A percentile compares a stretch with the other conserved stretches of the same genome.
phyloP scores from a whole-genome alignment of 768 basidiomycete genomes.

The Boletus coccyginus region DNA sequence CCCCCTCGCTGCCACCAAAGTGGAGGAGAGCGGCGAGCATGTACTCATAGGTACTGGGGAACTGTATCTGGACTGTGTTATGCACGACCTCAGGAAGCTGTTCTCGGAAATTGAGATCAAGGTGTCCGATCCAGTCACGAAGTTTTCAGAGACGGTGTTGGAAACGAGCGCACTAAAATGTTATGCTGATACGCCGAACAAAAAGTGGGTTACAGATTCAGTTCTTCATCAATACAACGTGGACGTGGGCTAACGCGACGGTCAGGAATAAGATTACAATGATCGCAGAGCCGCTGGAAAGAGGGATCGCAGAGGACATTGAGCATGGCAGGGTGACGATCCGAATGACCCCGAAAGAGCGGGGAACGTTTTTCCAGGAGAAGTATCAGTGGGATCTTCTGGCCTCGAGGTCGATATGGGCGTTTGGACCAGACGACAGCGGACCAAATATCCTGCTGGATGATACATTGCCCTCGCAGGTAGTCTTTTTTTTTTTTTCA shows the following conservation, averaged over 20 bases:
- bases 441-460: conserved; percentile 93
- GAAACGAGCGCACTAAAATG: conserved; percentile 98
- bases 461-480: conserved; percentile 94
- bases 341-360: conserved; percentile 92
- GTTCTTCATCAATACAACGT: conserved; percentile 1
- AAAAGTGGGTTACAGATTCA: conserved; percentile 62
- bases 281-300: conserved; percentile 97
- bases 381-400: conserved; percentile 98
- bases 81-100: conserved; percentile 90
- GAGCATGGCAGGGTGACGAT: conserved; percentile 92
- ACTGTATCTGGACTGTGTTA: conserved; percentile 91
- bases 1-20: conserved; percentile 90
- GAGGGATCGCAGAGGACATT: conserved; percentile 94
- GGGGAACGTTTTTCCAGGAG: conserved; percentile 94
- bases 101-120: conserved; percentile 99
- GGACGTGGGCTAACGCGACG: conserved; percentile 13
- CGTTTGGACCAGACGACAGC: conserved; percentile 95
- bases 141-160: conserved; percentile 96
- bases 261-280: conserved; percentile 94
- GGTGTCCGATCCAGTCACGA: conserved; percentile 97
- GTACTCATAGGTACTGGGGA: conserved; percentile 97
- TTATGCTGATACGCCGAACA: conserved; percentile 99
- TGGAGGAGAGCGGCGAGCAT: conserved; percentile 98
- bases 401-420: conserved; percentile 98
- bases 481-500: conserved; percentile 27